phyloP scores from a whole-genome alignment of 306 rosid species.

The Oemleria cerasiformis region DNA sequence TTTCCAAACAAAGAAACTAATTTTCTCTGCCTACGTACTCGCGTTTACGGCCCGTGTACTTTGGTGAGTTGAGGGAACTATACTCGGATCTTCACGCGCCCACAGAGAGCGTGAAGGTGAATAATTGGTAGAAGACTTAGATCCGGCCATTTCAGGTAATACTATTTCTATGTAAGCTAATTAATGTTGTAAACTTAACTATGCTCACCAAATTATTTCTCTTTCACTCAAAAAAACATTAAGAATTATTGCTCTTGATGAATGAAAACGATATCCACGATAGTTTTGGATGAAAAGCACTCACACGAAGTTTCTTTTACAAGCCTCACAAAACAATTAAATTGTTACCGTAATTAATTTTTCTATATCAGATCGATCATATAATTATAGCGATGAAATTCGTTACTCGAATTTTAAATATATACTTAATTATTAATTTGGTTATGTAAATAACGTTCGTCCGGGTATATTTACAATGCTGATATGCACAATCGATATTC shows the following conservation, averaged over 20 bases:
- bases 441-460: too few relatives aligned
- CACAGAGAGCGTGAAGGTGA: neutral
- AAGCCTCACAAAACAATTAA: neutral
- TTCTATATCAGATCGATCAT: neutral
- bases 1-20: neutral
- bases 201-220: neutral
- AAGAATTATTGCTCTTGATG: neutral
- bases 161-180: too few relatives aligned
- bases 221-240: neutral
- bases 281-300: neutral
- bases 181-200: neutral
- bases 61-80: neutral
- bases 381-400: neutral
- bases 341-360: neutral
- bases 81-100: neutral
- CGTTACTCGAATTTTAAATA: neutral
- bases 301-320: neutral
- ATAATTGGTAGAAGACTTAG: neutral
- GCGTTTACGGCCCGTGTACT: neutral
- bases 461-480: too few relatives aligned
- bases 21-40: neutral
- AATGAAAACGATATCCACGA: neutral
- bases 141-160: constrained; percentile 10
- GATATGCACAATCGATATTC: too few relatives aligned
- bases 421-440: neutral